phyloP scores from a whole-genome alignment of 2,329 filamentous ascomycete species.

The Xylariaceae sp. region DNA sequence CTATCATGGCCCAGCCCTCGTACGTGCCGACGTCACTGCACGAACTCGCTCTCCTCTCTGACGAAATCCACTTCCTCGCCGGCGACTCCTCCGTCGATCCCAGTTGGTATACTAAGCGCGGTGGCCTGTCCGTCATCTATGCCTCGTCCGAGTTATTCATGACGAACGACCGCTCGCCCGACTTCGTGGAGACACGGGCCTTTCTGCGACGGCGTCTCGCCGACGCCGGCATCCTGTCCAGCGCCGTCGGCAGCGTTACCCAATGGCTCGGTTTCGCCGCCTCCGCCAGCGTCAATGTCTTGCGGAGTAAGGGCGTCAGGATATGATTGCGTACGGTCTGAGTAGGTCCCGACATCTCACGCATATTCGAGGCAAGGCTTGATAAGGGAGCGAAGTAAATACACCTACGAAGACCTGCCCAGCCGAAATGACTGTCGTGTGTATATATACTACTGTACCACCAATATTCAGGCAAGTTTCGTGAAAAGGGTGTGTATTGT shows the following conservation, averaged over 20 bases:
- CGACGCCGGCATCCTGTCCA: conserved; percentile 60
- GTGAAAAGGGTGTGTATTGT: background rate
- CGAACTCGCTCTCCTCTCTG: conserved; percentile 76
- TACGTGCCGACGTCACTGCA: conserved; percentile 69
- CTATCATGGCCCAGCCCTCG: conserved; percentile 79
- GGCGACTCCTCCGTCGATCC: conserved; percentile 77
- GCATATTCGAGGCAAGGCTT: background rate
- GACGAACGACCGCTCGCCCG: conserved; percentile 74
- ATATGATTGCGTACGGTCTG: conserved; percentile 44
- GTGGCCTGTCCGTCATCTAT: conserved; percentile 51
- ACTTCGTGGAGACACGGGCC: conserved; percentile 69
- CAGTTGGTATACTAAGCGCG: conserved; percentile 73
- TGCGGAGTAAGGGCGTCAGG: conserved; percentile 81
- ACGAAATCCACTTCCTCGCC: conserved; percentile 86
- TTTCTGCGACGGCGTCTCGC: conserved; percentile 73
- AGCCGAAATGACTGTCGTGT: background rate
- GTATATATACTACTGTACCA: conserved; percentile 5
- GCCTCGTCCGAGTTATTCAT: conserved; percentile 85
- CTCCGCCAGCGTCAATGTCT: conserved; percentile 68
- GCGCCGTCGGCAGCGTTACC: conserved; percentile 56
- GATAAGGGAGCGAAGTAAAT: background rate
- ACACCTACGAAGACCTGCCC: background rate
- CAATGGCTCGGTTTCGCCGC: conserved; percentile 82
- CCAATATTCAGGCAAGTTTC: background rate
- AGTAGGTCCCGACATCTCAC: background rate